phyloP scores from a whole-genome alignment of 352 stramenopile genomes.

The Pythium aristosporum region DNA sequence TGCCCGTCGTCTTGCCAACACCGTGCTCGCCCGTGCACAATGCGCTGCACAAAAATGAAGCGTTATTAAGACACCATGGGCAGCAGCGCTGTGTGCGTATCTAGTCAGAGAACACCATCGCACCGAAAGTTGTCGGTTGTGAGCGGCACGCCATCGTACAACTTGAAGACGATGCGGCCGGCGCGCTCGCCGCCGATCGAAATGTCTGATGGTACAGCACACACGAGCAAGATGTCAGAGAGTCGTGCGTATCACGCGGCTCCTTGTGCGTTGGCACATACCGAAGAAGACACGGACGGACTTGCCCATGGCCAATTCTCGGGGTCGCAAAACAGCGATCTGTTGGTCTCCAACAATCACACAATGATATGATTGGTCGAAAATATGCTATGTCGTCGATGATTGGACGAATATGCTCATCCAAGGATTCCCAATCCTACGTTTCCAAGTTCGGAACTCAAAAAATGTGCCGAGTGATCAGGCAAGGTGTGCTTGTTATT shows the following conservation, averaged over 20 bases:
- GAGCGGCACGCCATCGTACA: slow-evolving; percentile 54
- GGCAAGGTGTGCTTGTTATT: no score
- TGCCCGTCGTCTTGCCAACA: slow-evolving; percentile 53
- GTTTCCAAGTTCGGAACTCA: no score
- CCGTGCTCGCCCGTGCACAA: slow-evolving; percentile 74
- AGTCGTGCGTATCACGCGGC: not conserved
- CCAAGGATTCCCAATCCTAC: not conserved
- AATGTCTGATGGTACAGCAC: slow-evolving; percentile 63
- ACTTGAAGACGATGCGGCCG: slow-evolving; percentile 62
- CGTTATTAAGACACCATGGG: not conserved
- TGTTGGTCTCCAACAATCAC: not conserved
- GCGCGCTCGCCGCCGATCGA: slow-evolving; percentile 83
- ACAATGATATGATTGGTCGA: not conserved
- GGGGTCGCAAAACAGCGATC: not conserved
- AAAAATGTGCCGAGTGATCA: no score
- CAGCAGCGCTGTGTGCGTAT: not conserved
- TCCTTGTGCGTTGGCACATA: not conserved
- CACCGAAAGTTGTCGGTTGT: slow-evolving; percentile 71
- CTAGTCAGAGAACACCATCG: not conserved
- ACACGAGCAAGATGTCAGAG: not conserved
- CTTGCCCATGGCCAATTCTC: slow-evolving; percentile 19
- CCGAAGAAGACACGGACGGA: slow-evolving; percentile 44
- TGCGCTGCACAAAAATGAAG: slow-evolving; percentile 19
- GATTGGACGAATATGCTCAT: slow-evolving; percentile 5
- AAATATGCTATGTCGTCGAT: not conserved